Base-by-base conservation (phyloP, 495 filamentous ascomycete genomes). In the Podospora comata region DNA sequence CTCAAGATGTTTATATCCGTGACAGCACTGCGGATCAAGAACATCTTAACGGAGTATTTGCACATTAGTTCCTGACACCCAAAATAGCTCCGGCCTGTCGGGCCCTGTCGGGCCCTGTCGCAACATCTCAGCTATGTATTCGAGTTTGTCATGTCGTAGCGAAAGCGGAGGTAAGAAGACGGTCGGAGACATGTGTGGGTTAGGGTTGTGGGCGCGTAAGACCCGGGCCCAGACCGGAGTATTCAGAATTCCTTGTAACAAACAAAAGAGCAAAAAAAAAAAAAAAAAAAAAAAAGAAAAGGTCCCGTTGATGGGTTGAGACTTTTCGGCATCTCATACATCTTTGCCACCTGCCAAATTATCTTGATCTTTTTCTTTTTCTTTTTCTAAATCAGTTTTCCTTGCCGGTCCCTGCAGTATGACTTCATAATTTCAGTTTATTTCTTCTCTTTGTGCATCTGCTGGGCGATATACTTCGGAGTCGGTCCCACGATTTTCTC, bases 151-250 rank as follows among this genome's bases (percentile, higher is more conserved):
- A 48, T 48, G 6, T 48, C 39, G 39, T 11, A 23, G 39, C 39
- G 39, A 48, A 48, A 48, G 39, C 39, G 39, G 39, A 48, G 39
- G 39, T 11, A 16, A 48, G 7, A 48, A 48, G 2, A 13, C 0
- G 15, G 15, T 13, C 39, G 13, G 9, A 48, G 39, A 11, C 9
- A 9, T 3, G 2, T 2, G 2, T 48, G 39, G 39, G 39, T 48
- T 48, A 48, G 39, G 39, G 39, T 48, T 48, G 13, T 18, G 39
- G 23, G 1, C 13, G 9, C 13, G 15, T 16, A 48, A 48, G 39
- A 48, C 13, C 39, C 39, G 39, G 39, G 39, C 9, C 39, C 39
- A 62, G 20, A 57, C 66, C 16, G 48, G 57, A 63, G 27, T 34
- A 30, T 53, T 30, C 15, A 23, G 23, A 23, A 23, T 1, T 56